Conservation (phyloP, 169 alveolate genomes). For the Plasmodium cynomolgi region DNA sequence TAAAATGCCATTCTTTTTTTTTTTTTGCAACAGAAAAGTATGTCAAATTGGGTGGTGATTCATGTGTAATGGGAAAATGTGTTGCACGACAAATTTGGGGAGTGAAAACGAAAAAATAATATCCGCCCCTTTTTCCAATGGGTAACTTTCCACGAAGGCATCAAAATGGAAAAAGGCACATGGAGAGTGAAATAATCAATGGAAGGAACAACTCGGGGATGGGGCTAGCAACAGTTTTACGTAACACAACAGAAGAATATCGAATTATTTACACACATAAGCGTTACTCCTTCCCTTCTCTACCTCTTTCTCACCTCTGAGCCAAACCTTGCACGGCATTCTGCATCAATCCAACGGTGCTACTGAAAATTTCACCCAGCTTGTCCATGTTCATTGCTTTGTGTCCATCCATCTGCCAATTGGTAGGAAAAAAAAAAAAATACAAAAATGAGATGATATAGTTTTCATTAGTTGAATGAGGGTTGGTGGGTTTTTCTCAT, state of each 20-base stretch:
- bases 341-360: slow-evolving; percentile 58
- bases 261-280: background rate
- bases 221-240: background rate
- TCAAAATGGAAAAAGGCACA: background rate
- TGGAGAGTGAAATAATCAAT: background rate
- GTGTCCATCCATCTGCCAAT: slow-evolving; percentile 36
- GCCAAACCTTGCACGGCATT: slow-evolving; percentile 31
- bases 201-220: background rate
- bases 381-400: slow-evolving; percentile 30
- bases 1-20: background rate
- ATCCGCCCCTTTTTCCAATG: background rate
- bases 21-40: background rate
- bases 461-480: background rate
- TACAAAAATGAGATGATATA: background rate
- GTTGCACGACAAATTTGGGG: background rate
- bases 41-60: background rate
- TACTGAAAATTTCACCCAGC: slow-evolving; percentile 25
- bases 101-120: background rate
- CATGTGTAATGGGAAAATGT: background rate
- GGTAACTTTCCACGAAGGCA: background rate
- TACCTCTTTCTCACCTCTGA: slow-evolving; percentile 35
- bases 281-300: background rate
- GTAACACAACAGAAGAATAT: background rate
- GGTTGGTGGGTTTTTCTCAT: background rate
- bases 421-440: background rate